These are phyloP conservation scores for Sophora flavescens DNA, from an alignment of 306 rosid species.

Conservation along the genomic window DNA sequence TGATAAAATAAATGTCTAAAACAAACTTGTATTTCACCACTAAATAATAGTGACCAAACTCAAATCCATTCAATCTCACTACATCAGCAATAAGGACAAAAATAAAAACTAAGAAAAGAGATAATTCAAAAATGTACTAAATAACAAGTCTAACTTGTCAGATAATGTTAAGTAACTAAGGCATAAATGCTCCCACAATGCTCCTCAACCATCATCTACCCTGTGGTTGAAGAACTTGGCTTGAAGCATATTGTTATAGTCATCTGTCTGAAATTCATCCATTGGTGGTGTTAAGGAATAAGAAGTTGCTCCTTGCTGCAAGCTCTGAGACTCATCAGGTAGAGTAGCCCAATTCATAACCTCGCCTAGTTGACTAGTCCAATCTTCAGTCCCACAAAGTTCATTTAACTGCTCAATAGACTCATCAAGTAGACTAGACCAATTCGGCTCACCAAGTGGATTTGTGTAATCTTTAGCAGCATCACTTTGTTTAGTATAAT, in stretches of 20 bases:
- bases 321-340: neutral
- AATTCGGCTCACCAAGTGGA: neutral
- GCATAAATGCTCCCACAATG: neutral
- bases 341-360: neutral
- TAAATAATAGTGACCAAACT: neutral
- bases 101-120: neutral
- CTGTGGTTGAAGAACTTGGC: neutral
- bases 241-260: neutral
- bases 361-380: neutral
- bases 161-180: neutral
- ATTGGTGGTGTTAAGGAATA: neutral
- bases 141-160: neutral
- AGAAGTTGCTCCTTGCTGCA: constrained; percentile 25
- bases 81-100: neutral
- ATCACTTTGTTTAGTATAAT: neutral
- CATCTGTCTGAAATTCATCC: constrained; percentile 19
- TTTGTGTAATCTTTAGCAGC: neutral
- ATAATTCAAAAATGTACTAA: neutral
- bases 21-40: neutral
- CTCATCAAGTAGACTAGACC: neutral
- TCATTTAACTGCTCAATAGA: neutral
- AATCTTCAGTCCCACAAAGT: neutral
- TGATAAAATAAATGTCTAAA: neutral
- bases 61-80: neutral
- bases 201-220: neutral